A percentile compares a stretch with the other conserved stretches of the same genome.
phyloP scores from a whole-genome alignment of 371 early-diverging fungal species.

The Scutellospora calospora region DNA sequence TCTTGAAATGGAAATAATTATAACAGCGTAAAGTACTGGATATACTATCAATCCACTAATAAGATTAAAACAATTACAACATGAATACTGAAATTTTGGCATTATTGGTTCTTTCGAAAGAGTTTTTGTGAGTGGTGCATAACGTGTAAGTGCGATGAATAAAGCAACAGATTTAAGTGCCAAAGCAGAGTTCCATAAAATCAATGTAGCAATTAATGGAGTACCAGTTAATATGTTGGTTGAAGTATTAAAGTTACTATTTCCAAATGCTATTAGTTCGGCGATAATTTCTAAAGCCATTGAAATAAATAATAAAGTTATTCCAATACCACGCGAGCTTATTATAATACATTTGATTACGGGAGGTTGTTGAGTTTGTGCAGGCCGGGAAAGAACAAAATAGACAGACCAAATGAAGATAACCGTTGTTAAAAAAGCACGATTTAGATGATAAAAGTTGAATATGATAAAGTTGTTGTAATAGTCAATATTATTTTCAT shows the following conservation, averaged over 20 bases:
- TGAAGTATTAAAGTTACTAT: background rate
- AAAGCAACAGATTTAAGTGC: background rate
- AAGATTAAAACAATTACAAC: background rate
- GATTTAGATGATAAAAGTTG: background rate
- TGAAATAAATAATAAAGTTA: background rate
- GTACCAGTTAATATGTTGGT: background rate
- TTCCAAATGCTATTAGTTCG: background rate
- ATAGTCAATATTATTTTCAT: background rate
- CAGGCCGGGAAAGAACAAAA: background rate
- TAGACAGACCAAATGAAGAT: background rate
- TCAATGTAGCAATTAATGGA: background rate
- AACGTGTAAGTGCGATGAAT: background rate
- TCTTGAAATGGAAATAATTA: background rate
- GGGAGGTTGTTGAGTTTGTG: background rate
- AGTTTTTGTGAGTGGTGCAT: background rate
- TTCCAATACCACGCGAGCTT: background rate
- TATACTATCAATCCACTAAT: background rate
- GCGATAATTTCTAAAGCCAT: background rate
- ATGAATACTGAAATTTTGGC: background rate
- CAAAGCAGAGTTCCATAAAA: background rate
- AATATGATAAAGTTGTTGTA: slow-evolving; percentile 7
- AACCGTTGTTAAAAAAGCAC: background rate
- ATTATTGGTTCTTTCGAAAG: background rate
- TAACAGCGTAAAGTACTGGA: background rate
- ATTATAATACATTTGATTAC: background rate